phyloP scores from a whole-genome alignment of 371 early-diverging fungal species.

The Mortierella sp. region DNA sequence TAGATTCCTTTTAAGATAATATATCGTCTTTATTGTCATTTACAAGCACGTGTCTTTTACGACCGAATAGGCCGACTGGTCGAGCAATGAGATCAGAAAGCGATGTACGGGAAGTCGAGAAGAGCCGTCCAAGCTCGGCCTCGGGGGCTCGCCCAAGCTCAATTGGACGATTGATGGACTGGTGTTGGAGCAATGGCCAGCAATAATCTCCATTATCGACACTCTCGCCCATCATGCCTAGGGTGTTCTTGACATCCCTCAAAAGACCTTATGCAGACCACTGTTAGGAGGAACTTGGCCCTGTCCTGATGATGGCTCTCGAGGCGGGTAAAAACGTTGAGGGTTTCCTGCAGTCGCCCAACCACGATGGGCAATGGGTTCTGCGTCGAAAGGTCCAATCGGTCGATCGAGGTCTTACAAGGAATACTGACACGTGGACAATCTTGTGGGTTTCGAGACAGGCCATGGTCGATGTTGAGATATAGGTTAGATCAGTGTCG shows the following conservation, averaged over 20 bases:
- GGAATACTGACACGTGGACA: not conserved
- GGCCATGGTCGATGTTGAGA: not conserved
- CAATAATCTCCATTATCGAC: not conserved
- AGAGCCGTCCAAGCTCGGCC: not conserved
- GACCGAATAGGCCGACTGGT: not conserved
- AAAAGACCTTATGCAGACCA: not conserved
- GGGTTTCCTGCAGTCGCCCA: not conserved
- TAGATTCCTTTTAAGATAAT: not conserved
- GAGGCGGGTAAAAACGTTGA: not conserved
- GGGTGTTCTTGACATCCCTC: not conserved
- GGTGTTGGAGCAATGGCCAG: not conserved
- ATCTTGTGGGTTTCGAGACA: not conserved
- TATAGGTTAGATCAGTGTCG: not conserved
- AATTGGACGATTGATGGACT: not conserved
- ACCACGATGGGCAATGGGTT: not conserved
- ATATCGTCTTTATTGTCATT: too few relatives aligned
- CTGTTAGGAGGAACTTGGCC: not conserved
- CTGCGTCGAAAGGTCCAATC: slow-evolving; percentile 1
- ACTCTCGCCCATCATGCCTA: not conserved
- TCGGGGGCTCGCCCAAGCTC: not conserved
- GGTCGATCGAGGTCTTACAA: not conserved
- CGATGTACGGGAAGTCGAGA: not conserved
- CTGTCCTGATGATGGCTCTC: not conserved
- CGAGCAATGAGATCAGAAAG: not conserved
- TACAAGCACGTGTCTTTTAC: not conserved